Evolutionary conservation across 1,284 basidiomycete genomes (phyloP), one percentile per base, ranked within the genome.

Genomic region (Earliella scabrosa): DNA sequence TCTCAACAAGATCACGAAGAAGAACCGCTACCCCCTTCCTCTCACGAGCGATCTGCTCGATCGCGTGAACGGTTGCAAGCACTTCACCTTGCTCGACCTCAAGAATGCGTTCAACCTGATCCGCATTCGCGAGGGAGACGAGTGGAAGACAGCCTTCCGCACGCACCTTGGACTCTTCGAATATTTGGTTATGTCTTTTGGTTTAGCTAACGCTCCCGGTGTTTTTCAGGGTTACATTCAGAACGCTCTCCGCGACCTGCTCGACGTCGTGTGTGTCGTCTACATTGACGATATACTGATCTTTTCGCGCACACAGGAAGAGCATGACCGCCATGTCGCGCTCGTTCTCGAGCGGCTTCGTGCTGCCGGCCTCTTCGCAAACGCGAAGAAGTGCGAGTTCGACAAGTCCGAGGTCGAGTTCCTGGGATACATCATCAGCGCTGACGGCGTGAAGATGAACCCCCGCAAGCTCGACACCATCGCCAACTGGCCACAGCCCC

Each of bases 351-450:
- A 56, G 9, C 47, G 51, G 2, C 54, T 60, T 3, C 39, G 35
- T 21, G 11, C 13, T 69, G 8, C 58, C 10, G 54, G 54, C 20
- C 51, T 60, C 45, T 60, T 50, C 29, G 51, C 45, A 0, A 77
- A 78, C 50, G 54, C 66, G 0, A 66, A 73, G 38, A 81, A 81
- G 47, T 81, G 77, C 45, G 46, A 63, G 0, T 81, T 81, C 58
- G 50, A 70, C 5, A 43, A 54, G 5, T 41, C 63, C 1, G 39
- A 70, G 26, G 68, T 76, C 18, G 71, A 77, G 24, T 83, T 75
- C 64, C 69, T 82, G 0, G 77, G 80, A 1, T 74, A 73, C 52
- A 59, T 78, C 34, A 65, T 83, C 23, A 47, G 47, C 0, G 11
- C 58, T 0, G 53, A 70, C 1, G 67, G 71, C 5, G 59, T 82